Evolutionary conservation across 768 basidiomycete species (phyloP).

Genomic region (Cystobasidium onofrii): DNA sequence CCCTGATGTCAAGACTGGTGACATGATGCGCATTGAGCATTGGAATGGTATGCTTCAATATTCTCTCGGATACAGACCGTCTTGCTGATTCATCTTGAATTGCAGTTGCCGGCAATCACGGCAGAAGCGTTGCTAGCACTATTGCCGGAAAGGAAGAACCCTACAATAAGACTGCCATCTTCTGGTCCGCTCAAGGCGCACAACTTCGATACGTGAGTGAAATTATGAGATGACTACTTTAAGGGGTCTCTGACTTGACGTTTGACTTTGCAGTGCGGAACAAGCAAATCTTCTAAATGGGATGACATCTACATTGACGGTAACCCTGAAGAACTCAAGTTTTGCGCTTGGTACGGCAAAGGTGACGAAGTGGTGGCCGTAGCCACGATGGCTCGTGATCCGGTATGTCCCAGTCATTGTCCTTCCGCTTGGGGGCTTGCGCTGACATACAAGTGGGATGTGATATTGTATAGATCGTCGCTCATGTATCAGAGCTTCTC

Average conservation of each 20-base stretch:
- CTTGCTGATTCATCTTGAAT: background rate
- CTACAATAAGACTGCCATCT: slow-evolving; percentile 69
- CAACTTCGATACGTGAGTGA: slow-evolving; percentile 68
- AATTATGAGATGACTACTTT: too few species aligned
- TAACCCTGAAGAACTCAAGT: slow-evolving; percentile 69
- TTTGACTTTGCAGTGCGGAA: slow-evolving; percentile 50
- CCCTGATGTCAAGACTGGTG: slow-evolving; percentile 30
- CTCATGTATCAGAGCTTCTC: slow-evolving; percentile 68
- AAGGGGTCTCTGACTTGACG: too few species aligned
- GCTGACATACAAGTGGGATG: background rate
- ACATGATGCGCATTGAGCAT: slow-evolving; percentile 14
- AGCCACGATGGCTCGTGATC: slow-evolving; percentile 33
- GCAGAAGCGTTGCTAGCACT: slow-evolving; percentile 21
- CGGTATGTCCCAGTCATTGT: background rate
- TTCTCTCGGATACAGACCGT: background rate
- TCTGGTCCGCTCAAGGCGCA: slow-evolving; percentile 87
- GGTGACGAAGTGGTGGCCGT: slow-evolving; percentile 38
- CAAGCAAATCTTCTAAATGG: slow-evolving; percentile 53
- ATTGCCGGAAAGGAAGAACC: slow-evolving; percentile 46
- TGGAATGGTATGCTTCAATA: slow-evolving; percentile 8
- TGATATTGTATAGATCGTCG: slow-evolving; percentile 54
- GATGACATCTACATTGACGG: slow-evolving; percentile 75
- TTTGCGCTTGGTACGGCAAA: slow-evolving; percentile 67
- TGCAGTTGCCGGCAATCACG: slow-evolving; percentile 29
- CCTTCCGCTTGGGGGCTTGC: too few species aligned